phyloP scores from a whole-genome alignment of 805 yeast species.

The Saturnispora galanensis region DNA sequence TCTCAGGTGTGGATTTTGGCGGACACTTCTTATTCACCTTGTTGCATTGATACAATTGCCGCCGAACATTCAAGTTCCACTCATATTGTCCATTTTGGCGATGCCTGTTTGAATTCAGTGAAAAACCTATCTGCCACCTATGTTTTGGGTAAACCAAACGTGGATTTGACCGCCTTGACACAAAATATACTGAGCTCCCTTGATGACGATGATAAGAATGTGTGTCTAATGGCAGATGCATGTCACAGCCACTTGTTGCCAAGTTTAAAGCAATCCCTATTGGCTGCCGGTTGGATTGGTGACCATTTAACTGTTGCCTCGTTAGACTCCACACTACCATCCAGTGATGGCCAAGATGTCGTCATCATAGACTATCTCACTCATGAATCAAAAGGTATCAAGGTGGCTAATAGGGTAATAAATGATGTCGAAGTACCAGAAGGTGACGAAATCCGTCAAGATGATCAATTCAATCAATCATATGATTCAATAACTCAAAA shows the following conservation, averaged over 20 bases:
- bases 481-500: constrained; percentile 28
- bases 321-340: constrained; percentile 23
- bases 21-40: constrained; percentile 90
- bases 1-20: constrained; percentile 68
- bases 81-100: constrained; percentile 85
- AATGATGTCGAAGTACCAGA: constrained; percentile 17
- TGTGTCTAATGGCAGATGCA: constrained; percentile 69
- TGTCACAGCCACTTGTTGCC: constrained; percentile 44
- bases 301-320: constrained; percentile 30
- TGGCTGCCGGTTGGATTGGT: constrained; percentile 7
- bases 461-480: constrained; percentile 21
- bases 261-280: constrained; percentile 29
- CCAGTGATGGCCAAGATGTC: constrained; percentile 15
- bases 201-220: constrained; percentile 30
- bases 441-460: constrained; percentile 1
- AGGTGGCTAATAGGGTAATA: constrained; percentile 26
- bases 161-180: constrained; percentile 35
- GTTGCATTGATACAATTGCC: constrained; percentile 96
- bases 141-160: constrained; percentile 60
- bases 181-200: constrained; percentile 34
- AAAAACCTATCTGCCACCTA: constrained; percentile 66
- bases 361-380: constrained; percentile 18
- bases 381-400: constrained; percentile 2
- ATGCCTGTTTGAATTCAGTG: constrained; percentile 81
- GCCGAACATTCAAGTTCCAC: constrained; percentile 88